phyloP scores from a whole-genome alignment of 306 rosid genomes.

The Cajanus cajan region DNA sequence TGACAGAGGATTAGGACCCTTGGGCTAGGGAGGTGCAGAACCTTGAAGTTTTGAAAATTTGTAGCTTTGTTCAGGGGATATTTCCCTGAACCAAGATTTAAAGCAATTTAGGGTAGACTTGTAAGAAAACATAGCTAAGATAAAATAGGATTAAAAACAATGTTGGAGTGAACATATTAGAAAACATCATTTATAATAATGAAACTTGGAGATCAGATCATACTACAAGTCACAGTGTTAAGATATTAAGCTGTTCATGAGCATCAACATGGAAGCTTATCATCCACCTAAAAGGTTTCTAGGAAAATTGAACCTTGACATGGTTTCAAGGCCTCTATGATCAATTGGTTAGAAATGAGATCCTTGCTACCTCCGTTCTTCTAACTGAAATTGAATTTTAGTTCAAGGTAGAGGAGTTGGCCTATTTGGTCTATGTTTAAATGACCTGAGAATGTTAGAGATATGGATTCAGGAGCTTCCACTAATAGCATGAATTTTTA shows the following conservation, averaged over 20 bases:
- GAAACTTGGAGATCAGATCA: background rate
- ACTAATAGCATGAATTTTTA: background rate
- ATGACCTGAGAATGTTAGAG: background rate
- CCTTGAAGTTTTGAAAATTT: background rate
- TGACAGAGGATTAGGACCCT: background rate
- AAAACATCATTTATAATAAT: background rate
- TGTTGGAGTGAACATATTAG: background rate
- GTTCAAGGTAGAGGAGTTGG: background rate
- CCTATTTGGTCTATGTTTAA: background rate
- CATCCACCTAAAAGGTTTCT: background rate
- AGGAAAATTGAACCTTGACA: background rate
- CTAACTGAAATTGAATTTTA: background rate
- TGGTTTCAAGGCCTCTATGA: background rate
- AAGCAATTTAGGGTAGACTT: background rate
- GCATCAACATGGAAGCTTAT: background rate
- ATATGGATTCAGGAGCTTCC: background rate
- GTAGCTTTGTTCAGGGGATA: background rate
- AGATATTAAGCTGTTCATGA: background rate
- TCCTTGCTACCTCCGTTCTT: background rate
- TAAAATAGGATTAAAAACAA: background rate
- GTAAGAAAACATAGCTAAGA: background rate
- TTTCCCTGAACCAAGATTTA: background rate
- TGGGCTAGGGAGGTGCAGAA: background rate
- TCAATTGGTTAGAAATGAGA: background rate
- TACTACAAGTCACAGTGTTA: background rate